Evolutionary conservation across 2,329 filamentous ascomycete species (phyloP), one percentile per base, ranked within the genome.

Genomic region (Zymoseptoria tritici): DNA sequence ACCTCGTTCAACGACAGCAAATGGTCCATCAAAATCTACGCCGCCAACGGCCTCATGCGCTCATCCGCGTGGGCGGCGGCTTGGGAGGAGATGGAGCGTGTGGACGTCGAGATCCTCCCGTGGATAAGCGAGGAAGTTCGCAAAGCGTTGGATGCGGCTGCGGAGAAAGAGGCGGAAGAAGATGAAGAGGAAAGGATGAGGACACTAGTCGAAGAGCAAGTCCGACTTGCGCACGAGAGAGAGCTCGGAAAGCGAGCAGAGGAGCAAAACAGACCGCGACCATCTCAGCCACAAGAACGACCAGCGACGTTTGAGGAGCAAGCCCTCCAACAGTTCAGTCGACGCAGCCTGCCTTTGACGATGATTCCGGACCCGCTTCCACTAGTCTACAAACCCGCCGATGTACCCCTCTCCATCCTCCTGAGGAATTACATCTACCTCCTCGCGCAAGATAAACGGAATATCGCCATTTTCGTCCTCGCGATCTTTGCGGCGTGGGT

Each of bases 21-120:
- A 54, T 94, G 90, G 79, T 83, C 86, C 29, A 82, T 97, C 72
- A 94, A 91, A 71, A 87, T 97, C 1, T 99, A 93, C 70, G 94
- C 94, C 0, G 93, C 91, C 56, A 99, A 97, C 73, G 94, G 94
- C 0, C 78, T 97, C 54, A 96, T 99, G 90, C 85, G 86, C 60
- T 87, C 90, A 4, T 91, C 91, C 0, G 93, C 94, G 0, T 99
- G 94, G 94, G 84, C 85, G 4, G 92, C 92, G 2, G 93, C 90
- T 60, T 99, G 93, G 93, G 89, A 85, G 67, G 93, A 97, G 75
- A 99, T 99, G 94, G 94, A 99, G 76, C 84, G 93, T n/a, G 90
- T 97, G 0, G 94, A 99, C 70, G 90, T 96, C 1, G 93, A 97
- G 74, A 84, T 99, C 56, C 85, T 89, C 68, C 89, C 94, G 3